phyloP scores from a whole-genome alignment of 345 rosid species.

The Euphorbia lathyris region DNA sequence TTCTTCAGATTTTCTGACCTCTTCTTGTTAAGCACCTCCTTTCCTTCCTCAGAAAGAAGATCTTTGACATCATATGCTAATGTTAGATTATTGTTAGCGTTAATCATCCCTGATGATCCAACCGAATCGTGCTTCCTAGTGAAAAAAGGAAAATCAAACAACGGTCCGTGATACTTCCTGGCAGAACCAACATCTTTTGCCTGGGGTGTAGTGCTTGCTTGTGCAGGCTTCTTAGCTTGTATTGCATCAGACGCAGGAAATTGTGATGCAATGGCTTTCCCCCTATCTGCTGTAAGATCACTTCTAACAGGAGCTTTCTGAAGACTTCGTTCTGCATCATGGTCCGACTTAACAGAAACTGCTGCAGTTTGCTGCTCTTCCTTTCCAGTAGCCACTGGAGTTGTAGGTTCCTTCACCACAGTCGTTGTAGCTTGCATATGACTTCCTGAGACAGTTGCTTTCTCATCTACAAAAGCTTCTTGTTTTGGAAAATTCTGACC shows the following conservation, averaged over 20 bases:
- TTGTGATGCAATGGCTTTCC: conserved; percentile 60
- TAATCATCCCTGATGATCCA: conserved; percentile 66
- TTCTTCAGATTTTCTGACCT: conserved; percentile 79
- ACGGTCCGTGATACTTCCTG: conserved; percentile 95
- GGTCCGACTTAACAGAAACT: conserved; percentile 62
- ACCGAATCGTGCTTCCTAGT: conserved; percentile 90
- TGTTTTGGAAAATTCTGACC: conserved; percentile 50
- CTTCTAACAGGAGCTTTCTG: conserved; percentile 48
- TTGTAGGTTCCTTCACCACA: conserved; percentile 47
- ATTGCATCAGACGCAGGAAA: conserved; percentile 50
- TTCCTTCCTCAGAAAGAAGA: conserved; percentile 84
- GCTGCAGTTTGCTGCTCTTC: conserved; percentile 70
- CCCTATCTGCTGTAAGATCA: conserved; percentile 67
- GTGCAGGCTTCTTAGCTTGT: conserved; percentile 68
- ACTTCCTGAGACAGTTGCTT: conserved; percentile 44
- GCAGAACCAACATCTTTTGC: conserved; percentile 72
- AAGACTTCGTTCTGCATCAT: conserved; percentile 56
- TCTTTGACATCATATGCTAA: conserved; percentile 90
- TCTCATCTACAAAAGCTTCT: conserved; percentile 60
- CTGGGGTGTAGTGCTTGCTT: conserved; percentile 48
- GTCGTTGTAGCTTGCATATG: conserved; percentile 43
- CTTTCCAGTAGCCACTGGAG: conserved; percentile 45
- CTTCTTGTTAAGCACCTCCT: conserved; percentile 70
- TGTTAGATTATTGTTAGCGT: conserved; percentile 68
- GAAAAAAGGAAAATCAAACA: conserved; percentile 97